These are phyloP conservation scores for Thermomyces lanuginosus DNA, from an alignment of 2,329 filamentous ascomycete species.

Conservation along the genomic window DNA sequence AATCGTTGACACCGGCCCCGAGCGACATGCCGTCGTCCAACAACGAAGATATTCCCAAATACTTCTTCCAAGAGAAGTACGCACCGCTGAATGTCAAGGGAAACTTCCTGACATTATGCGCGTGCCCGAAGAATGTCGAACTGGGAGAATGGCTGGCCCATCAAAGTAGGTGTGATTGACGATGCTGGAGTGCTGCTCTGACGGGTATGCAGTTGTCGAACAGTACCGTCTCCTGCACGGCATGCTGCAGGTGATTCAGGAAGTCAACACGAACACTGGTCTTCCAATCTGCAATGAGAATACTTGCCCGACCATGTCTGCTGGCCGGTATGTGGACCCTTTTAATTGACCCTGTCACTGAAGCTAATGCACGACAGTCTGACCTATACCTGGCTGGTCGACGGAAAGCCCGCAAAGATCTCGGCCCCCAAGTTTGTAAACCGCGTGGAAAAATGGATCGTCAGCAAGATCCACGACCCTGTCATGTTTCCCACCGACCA, in stretches of 20 bases:
- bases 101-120: conserved; percentile 91
- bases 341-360: conserved; percentile 1
- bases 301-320: conserved; percentile 82
- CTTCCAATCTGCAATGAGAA: conserved; percentile 66
- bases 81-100: conserved; percentile 85
- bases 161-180: conserved; percentile 49
- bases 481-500: conserved; percentile 81
- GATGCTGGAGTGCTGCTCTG: neutral
- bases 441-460: conserved; percentile 92
- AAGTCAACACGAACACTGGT: conserved; percentile 61
- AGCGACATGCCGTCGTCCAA: conserved; percentile 23
- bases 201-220: conserved; percentile 53
- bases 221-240: conserved; percentile 80
- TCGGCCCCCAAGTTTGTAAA: conserved; percentile 88
- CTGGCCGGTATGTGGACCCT: conserved; percentile 56
- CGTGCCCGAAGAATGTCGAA: conserved; percentile 82
- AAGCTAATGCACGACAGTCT: conserved; percentile 40
- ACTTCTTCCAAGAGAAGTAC: conserved; percentile 37
- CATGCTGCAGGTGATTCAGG: conserved; percentile 76
- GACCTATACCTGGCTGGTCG: conserved; percentile 93
- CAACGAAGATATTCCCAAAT: conserved; percentile 30
- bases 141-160: conserved; percentile 92
- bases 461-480: conserved; percentile 82
- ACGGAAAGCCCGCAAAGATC: conserved; percentile 74
- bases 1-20: too few species aligned